These are phyloP conservation scores for Tolypocladium album DNA, from an alignment of 2,329 filamentous ascomycete genomes.

Conservation along the genomic window DNA sequence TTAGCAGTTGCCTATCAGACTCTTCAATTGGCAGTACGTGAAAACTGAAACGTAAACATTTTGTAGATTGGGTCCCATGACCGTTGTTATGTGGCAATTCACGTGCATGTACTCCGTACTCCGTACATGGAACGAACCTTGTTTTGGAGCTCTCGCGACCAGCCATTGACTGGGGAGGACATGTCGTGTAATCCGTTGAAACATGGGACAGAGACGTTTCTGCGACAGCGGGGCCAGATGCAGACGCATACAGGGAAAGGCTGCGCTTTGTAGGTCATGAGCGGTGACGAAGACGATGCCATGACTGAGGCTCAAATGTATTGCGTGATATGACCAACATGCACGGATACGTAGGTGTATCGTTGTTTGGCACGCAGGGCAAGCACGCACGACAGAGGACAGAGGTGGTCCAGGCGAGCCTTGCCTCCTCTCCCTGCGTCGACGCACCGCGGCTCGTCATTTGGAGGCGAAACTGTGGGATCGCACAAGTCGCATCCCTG, in stretches of 20 bases:
- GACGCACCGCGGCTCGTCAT: not conserved
- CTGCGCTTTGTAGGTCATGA: not conserved
- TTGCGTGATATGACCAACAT: not conserved
- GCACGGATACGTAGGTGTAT: not conserved
- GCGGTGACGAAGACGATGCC: not conserved
- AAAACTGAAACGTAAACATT: not conserved
- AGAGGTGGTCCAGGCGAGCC: not conserved
- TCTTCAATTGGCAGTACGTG: not conserved
- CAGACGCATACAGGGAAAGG: not conserved
- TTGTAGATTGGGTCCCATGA: not conserved
- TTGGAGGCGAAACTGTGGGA: not conserved
- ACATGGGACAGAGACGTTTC: not conserved
- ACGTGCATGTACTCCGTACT: not conserved
- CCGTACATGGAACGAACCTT: not conserved
- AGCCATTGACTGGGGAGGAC: not conserved
- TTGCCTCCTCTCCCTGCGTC: not conserved
- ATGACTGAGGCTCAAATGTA: not conserved
- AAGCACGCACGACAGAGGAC: not conserved
- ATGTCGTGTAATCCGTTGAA: not conserved
- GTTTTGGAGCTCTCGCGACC: not conserved
- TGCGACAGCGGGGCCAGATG: not conserved
- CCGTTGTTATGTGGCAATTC: not conserved
- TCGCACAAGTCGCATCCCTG: not conserved
- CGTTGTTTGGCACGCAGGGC: not conserved
- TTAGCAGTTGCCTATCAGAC: not conserved